These are phyloP conservation scores for Debaryomyces fabryi DNA, from an alignment of 1,139 yeast genomes.

Conservation along the genomic window DNA sequence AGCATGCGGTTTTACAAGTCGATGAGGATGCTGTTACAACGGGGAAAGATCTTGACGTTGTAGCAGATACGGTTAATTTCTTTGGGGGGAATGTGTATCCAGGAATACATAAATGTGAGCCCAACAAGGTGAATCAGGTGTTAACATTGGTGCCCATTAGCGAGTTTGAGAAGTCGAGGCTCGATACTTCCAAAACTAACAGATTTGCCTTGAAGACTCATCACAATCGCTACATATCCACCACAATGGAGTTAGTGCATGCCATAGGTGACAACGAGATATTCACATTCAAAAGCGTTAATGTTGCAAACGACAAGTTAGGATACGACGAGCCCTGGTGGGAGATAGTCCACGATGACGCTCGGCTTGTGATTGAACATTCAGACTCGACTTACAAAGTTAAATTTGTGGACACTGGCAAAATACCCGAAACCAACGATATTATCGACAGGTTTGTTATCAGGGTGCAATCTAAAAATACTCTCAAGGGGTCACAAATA, in stretches of 20 bases:
- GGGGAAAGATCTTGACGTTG: slow-evolving; percentile 2
- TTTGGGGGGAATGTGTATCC: slow-evolving; percentile 6
- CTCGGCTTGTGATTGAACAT: slow-evolving; percentile 1
- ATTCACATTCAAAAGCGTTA: slow-evolving; percentile 6
- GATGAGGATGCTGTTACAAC: neutral
- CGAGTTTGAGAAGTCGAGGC: slow-evolving; percentile 8
- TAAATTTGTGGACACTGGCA: neutral
- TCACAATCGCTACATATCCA: slow-evolving; percentile 9
- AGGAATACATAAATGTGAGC: slow-evolving; percentile 12
- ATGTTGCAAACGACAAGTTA: neutral
- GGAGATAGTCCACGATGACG: slow-evolving; percentile 3
- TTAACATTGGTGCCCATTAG: slow-evolving; percentile 11
- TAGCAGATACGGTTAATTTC: slow-evolving; percentile 9
- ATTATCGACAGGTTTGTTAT: slow-evolving; percentile 7
- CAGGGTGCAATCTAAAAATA: slow-evolving; percentile 11
- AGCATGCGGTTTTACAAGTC: neutral
- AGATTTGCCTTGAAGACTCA: slow-evolving; percentile 10
- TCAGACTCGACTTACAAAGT: neutral
- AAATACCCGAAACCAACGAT: neutral
- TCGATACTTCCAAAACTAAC: slow-evolving; percentile 2
- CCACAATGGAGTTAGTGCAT: slow-evolving; percentile 2
- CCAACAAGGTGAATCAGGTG: slow-evolving; percentile 12
- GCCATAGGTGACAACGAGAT: slow-evolving; percentile 12
- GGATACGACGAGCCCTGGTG: slow-evolving; percentile 7
- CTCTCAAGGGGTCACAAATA: slow-evolving; percentile 9